phyloP scores from a whole-genome alignment of 2,329 filamentous ascomycete genomes.

The Penicillium sp. region DNA sequence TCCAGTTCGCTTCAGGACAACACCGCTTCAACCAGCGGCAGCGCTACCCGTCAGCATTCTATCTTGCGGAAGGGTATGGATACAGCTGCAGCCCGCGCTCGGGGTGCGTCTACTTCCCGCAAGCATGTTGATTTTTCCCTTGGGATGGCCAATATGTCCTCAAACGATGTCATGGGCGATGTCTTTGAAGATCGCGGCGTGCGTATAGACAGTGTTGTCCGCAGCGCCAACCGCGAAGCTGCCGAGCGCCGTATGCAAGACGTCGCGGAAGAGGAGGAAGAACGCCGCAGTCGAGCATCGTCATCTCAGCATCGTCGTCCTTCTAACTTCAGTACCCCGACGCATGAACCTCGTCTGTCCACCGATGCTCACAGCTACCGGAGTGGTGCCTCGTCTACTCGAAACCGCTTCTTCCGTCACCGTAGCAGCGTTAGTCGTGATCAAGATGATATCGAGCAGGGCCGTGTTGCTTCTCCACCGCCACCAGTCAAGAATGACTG shows the following conservation, averaged over 20 bases:
- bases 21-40: constrained; percentile 29
- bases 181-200: constrained; percentile 59
- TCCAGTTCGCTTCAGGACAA: constrained; percentile 28
- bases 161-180: constrained; percentile 62
- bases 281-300: constrained; percentile 28
- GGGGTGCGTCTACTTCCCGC: constrained; percentile 61
- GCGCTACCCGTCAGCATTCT: constrained; percentile 44
- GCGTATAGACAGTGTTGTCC: constrained; percentile 44
- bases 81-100: constrained; percentile 46
- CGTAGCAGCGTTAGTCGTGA: constrained; percentile 30
- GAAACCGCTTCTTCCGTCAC: constrained; percentile 64
- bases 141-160: constrained; percentile 61
- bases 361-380: constrained; percentile 31
- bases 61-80: constrained; percentile 56
- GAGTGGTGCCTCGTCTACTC: constrained; percentile 45
- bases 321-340: constrained; percentile 27
- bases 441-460: constrained; percentile 48
- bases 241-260: constrained; percentile 41
- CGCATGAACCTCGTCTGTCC: constrained; percentile 26
- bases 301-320: constrained; percentile 23
- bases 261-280: constrained; percentile 33
- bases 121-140: constrained; percentile 71
- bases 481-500: neutral
- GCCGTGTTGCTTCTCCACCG: constrained; percentile 38
- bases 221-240: constrained; percentile 40